Evolutionary conservation across 345 rosid species (phyloP).

Genomic region (Excoecaria cochinchinensis): DNA sequence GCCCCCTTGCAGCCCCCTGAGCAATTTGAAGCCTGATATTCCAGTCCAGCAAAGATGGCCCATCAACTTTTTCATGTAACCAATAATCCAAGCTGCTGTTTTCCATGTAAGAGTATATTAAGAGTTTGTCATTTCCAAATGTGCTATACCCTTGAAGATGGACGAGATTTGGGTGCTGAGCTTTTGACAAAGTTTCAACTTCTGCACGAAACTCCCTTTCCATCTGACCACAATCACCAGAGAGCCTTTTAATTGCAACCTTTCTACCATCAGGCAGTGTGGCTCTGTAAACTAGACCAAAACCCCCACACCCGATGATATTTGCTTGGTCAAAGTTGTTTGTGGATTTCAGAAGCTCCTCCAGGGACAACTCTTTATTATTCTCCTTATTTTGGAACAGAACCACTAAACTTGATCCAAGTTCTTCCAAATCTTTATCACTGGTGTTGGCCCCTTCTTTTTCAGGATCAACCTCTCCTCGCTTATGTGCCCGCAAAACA

Average conservation of each 20-base stretch:
- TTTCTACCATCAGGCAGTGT: constrained; percentile 61
- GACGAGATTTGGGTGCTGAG: constrained; percentile 86
- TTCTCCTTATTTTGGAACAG: constrained; percentile 57
- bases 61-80: constrained; percentile 77
- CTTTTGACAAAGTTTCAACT: constrained; percentile 84
- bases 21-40: constrained; percentile 62
- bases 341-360: constrained; percentile 67
- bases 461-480: constrained; percentile 72
- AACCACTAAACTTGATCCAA: constrained; percentile 53
- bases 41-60: constrained; percentile 63
- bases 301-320: constrained; percentile 88
- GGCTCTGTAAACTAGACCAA: constrained; percentile 82
- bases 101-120: constrained; percentile 87
- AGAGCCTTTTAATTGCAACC: constrained; percentile 75
- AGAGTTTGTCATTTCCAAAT: constrained; percentile 50
- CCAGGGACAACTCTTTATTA: constrained; percentile 50
- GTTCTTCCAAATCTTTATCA: constrained; percentile 48
- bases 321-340: constrained; percentile 71
- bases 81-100: constrained; percentile 90
- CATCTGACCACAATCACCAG: constrained; percentile 84
- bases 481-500: constrained; percentile 46
- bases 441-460: constrained; percentile 41
- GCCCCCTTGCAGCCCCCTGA: constrained; percentile 67
- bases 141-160: constrained; percentile 75
- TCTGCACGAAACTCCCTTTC: constrained; percentile 84